Percentiles rank a stretch among this genome's conserved stretches.
phyloP scores from a whole-genome alignment of 139 green algal genomes.

The Chlorella vulgaris region DNA sequence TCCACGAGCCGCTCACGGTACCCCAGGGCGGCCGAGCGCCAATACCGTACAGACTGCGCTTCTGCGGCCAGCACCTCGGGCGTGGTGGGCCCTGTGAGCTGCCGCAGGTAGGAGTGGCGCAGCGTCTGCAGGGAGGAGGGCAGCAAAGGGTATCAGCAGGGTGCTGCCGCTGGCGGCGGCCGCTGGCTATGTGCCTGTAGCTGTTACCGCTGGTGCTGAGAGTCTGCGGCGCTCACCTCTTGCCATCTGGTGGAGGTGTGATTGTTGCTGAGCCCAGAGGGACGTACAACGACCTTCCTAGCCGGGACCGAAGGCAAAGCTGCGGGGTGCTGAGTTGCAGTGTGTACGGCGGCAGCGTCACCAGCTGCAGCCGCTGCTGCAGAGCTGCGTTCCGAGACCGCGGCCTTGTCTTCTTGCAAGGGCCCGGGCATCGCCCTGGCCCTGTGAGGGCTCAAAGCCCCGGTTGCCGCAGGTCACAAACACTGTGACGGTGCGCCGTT shows the following conservation, averaged over 20 bases:
- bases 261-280: neutral
- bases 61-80: slow-evolving; percentile 12
- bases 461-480: no score
- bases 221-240: neutral
- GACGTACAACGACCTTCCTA: neutral
- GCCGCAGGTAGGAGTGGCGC: neutral
- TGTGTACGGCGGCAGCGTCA: no score
- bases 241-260: neutral
- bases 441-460: no score
- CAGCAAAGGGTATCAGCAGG: neutral
- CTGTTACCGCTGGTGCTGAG: no score
- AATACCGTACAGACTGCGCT: slow-evolving; percentile 3
- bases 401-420: no score
- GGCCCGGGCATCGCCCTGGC: no score
- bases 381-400: no score
- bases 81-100: slow-evolving; percentile 10
- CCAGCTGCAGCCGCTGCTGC: neutral
- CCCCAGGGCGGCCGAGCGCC: neutral
- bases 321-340: no score
- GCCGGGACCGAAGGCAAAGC: no score
- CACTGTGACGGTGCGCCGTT: no score
- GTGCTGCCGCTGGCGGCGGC: no score
- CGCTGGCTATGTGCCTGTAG: neutral
- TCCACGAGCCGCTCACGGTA: slow-evolving; percentile 46
- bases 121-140: neutral